Conservation (phyloP, 1,284 basidiomycete species). For the Agroathelia rolfsii region DNA sequence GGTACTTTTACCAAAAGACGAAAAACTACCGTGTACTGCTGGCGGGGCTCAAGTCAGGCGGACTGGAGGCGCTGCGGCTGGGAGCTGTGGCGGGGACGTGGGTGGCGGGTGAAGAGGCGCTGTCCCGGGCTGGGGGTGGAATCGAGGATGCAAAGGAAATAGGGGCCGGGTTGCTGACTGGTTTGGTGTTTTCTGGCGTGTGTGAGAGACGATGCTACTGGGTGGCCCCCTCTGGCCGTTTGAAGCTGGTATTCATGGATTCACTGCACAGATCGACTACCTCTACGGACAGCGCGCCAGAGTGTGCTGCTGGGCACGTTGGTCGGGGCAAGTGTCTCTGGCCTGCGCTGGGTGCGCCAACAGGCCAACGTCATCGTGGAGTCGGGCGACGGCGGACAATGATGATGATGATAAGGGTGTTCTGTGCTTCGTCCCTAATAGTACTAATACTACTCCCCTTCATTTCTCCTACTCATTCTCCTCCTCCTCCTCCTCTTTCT, state of each 20-base stretch:
- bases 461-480: slow-evolving; percentile 5
- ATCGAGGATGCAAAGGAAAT: slow-evolving; percentile 44
- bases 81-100: slow-evolving; percentile 48
- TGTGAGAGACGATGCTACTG: slow-evolving; percentile 40
- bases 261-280: slow-evolving; percentile 43
- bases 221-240: slow-evolving; percentile 1
- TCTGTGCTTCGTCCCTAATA: slow-evolving; percentile 7
- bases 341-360: slow-evolving; percentile 36
- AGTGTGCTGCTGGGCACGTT: slow-evolving; percentile 41
- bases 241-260: slow-evolving; percentile 10
- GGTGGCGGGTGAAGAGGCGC: slow-evolving; percentile 59
- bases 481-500: slow-evolving; percentile 8
- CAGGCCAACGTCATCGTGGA: slow-evolving; percentile 18
- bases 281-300: slow-evolving; percentile 38
- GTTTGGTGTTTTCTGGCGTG: slow-evolving; percentile 42
- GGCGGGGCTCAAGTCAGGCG: slow-evolving; percentile 61
- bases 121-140: slow-evolving; percentile 33
- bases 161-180: slow-evolving; percentile 57
- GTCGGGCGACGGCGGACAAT: slow-evolving; percentile 10
- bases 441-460: slow-evolving; percentile 5
- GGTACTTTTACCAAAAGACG: slow-evolving; percentile 90
- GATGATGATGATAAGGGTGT: slow-evolving; percentile 13
- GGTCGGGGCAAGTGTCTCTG: slow-evolving; percentile 43
- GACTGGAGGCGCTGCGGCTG: slow-evolving; percentile 44
- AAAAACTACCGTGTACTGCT: slow-evolving; percentile 80